A percentile compares a stretch with the other conserved stretches of the same genome.
These are phyloP conservation scores for Macrolepiota albuminosa DNA, from an alignment of 768 basidiomycete species.

Conservation along the genomic window DNA sequence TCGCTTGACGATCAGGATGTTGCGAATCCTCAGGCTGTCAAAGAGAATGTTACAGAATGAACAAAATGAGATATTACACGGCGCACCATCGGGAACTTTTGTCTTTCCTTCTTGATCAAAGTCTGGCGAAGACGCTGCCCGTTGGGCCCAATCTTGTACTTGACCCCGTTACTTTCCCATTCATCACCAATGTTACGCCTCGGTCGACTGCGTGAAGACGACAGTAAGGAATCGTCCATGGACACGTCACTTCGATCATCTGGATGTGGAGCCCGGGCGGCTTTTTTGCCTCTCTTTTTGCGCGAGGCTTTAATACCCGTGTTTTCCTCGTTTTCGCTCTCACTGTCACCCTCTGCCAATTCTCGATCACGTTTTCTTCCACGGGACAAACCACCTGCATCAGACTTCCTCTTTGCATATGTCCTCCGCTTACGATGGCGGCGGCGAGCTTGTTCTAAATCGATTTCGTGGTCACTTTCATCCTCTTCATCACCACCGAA, in stretches of 20 bases:
- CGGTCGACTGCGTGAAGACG: constrained; percentile 48
- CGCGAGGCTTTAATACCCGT: constrained; percentile 25
- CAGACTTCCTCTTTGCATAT: constrained; percentile 48
- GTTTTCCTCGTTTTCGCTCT: constrained; percentile 32
- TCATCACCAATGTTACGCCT: constrained; percentile 61
- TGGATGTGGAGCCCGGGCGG: constrained; percentile 19
- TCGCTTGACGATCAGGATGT: constrained; percentile 67
- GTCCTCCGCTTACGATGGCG: constrained; percentile 55
- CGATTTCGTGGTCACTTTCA: constrained; percentile 32
- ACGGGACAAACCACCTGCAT: constrained; percentile 31
- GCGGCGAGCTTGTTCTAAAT: constrained; percentile 37
- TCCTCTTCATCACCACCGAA: constrained; percentile 60
- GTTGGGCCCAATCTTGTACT: constrained; percentile 67
- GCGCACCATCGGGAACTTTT: constrained; percentile 70
- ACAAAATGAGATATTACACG: background rate
- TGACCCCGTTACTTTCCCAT: constrained; percentile 69
- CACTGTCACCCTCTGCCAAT: constrained; percentile 40
- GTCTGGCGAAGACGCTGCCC: constrained; percentile 67
- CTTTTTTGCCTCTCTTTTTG: constrained; percentile 54
- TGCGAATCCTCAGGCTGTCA: constrained; percentile 69
- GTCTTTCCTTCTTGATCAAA: constrained; percentile 66
- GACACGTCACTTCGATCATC: constrained; percentile 44
- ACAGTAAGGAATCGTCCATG: constrained; percentile 42
- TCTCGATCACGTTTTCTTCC: constrained; percentile 70
- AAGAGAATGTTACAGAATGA: constrained; percentile 2